Evolutionary conservation across 345 rosid species (phyloP).

Genomic region (Tarenaya hassleriana): DNA sequence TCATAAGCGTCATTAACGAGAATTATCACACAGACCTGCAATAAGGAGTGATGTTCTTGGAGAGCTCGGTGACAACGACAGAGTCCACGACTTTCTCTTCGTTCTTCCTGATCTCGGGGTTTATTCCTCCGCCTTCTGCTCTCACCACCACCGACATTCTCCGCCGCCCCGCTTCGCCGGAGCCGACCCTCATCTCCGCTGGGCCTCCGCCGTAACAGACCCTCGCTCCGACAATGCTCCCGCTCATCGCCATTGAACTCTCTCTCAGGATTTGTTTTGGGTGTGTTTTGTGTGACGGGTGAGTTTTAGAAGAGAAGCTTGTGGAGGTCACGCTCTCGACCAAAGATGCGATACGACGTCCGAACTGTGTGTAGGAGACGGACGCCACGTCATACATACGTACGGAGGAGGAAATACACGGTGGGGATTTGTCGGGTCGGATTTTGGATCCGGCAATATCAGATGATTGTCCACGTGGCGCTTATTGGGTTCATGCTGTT

Average conservation of each 20-base stretch:
- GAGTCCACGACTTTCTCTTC: slow-evolving; percentile 88
- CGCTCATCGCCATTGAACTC: slow-evolving; percentile 33
- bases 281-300: slow-evolving; percentile 14
- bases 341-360: neutral
- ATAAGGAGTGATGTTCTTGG: slow-evolving; percentile 75
- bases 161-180: slow-evolving; percentile 13
- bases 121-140: slow-evolving; percentile 64
- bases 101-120: slow-evolving; percentile 70
- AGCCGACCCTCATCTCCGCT: slow-evolving; percentile 15
- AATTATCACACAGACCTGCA: slow-evolving; percentile 68
- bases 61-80: slow-evolving; percentile 60
- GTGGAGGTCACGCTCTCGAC: slow-evolving; percentile 51
- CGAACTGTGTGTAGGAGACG: slow-evolving; percentile 6
- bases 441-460: too few relatives aligned
- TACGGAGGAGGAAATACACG: neutral
- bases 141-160: slow-evolving; percentile 47
- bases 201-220: slow-evolving; percentile 29
- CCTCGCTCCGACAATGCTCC: slow-evolving; percentile 19
- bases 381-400: slow-evolving; percentile 15
- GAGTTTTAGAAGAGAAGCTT: slow-evolving; percentile 17
- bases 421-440: too few relatives aligned
- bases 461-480: too few relatives aligned
- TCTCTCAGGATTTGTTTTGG: neutral
- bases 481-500: too few relatives aligned
- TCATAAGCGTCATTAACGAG: too few relatives aligned